phyloP scores from a whole-genome alignment of 2,329 filamentous ascomycete genomes.

The Hymenoscyphus fructigenus region DNA sequence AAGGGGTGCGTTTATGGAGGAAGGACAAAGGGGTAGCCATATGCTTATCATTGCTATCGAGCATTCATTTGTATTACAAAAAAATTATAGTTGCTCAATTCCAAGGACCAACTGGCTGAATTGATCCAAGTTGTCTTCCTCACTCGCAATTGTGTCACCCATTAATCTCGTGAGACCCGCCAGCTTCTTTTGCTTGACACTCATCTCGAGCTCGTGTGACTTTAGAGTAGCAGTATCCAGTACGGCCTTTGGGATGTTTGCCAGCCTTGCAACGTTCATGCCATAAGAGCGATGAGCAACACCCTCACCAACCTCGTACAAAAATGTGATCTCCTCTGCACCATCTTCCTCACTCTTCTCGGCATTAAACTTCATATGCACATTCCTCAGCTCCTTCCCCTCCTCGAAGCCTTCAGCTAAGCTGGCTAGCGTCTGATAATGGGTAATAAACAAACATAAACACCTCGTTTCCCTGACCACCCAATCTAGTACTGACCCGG shows the following conservation, averaged over 20 bases:
- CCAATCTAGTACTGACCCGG: slow-evolving; percentile 84
- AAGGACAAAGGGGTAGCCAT: slow-evolving; percentile 18
- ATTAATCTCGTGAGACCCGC: slow-evolving; percentile 32
- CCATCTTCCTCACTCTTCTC: slow-evolving; percentile 39
- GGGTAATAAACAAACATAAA: slow-evolving; percentile 92
- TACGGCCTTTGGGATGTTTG: slow-evolving; percentile 73
- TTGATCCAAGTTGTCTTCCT: slow-evolving; percentile 20
- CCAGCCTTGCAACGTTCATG: slow-evolving; percentile 85
- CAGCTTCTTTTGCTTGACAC: slow-evolving; percentile 64
- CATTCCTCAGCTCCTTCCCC: slow-evolving; percentile 69
- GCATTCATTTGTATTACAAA: slow-evolving; percentile 14
- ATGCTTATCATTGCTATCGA: slow-evolving; percentile 17
- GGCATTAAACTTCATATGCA: slow-evolving; percentile 85
- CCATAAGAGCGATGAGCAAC: slow-evolving; percentile 94
- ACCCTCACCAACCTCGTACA: slow-evolving; percentile 89
- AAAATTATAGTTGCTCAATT: slow-evolving; percentile 58
- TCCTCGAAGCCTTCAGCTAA: slow-evolving; percentile 67
- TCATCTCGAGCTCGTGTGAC: slow-evolving; percentile 76
- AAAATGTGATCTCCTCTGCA: slow-evolving; percentile 82
- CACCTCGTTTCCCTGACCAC: slow-evolving; percentile 73
- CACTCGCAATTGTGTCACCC: slow-evolving; percentile 23
- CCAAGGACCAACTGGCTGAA: slow-evolving; percentile 33
- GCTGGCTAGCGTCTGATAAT: slow-evolving; percentile 82
- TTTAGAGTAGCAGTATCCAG: slow-evolving; percentile 78
- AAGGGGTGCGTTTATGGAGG: background rate